Base-by-base conservation (phyloP, 2,329 filamentous ascomycete species). In the Dactylella cylindrospora region DNA sequence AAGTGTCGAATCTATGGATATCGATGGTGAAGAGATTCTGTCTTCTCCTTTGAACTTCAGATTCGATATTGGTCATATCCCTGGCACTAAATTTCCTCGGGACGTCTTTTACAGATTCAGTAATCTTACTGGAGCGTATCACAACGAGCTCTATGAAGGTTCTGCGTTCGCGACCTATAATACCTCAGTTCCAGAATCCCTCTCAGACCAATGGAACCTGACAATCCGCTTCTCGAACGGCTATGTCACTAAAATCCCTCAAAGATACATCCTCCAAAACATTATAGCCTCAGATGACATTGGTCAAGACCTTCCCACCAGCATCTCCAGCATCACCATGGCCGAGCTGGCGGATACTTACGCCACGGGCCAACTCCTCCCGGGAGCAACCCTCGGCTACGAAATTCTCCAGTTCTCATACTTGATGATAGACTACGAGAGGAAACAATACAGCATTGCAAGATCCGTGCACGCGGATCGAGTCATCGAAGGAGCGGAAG, bases 171-270 rank as follows among this genome's bases (percentile, higher is more conserved):
- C 40, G 19, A n/a, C 19, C 35, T 51, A 51, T 29, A 43, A 51
- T 26, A 33, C 23, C 2, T 25, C 25, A 19, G 13, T 43, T 15
- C 47, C 47, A 25, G 39, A 29, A 17, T 40, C 15, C 17, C 29
- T 43, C 15, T 33, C 23, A 9, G 25, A 51, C 15, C 47, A 51
- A 19, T 51, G 36, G 47, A 43, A 41, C 23, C 26, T 41, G 2
- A 51, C 47, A n/a, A 29, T 51, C 19, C 36, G 36, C 12, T 22
- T 51, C 17, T 51, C 47, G 36, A 43, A 51, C 20, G 47, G 47
- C 6, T 43, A 25, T 29, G 28, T 31, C n/a, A 41, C 36, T n/a
- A 41, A 26, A 22, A 43, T 51, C n/a, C 47, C 47, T 3, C 47
- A 51, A 15, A 19, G 31, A n/a, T 51, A 41, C 39, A 25, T 41